Base-by-base conservation (phyloP, 148 eudicot species). In the Suaeda aralocaspica region DNA sequence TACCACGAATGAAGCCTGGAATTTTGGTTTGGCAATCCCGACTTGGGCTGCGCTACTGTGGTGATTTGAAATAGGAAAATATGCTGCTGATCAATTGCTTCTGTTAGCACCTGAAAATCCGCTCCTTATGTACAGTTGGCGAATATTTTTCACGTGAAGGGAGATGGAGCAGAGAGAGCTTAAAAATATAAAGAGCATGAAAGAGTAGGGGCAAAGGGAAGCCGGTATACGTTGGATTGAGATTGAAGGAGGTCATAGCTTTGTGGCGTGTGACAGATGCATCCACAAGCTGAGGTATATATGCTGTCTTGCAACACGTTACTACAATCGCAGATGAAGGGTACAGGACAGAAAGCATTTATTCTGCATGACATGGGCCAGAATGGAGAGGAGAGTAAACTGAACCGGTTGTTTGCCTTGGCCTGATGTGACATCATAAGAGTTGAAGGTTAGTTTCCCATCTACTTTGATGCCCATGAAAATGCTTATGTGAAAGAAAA, bases 161-260 rank as follows among this genome's bases (percentile, higher is more conserved):
- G 63, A 70, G 58, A 63, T 93, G 98, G 96, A 80, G 76, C n/a
- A 71, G 96, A 90, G 34, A 79, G 91, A 77, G 96, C 96, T 36
- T n/a, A 78, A 73, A 26, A 75, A 85, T 1, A 84, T 88, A 4
- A 91, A 82, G 88, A 79, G 62, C 70, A 85, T 91, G 89, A 91
- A 82, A 79, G 90, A 85, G 68, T 71, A 64, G 25, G 88, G 98
- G 31, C 67, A 83, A 24, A 93, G 90, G 76, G 96, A 82, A 70
- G 85, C 88, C 6, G 98, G 98, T 39, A 69, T 75, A 51, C 90
- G 98, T 76, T 88, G 96, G 92, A 87, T 93, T 63, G 98, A 89
- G 82, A 81, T 88, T 72, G 90, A 90, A 30, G 52, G 72, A 75
- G 68, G 81, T 90, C 51, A 90, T 60, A 86, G 85, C 75, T 90